Evolutionary conservation across 805 yeast species (phyloP).

Genomic region (Candida ficus): DNA sequence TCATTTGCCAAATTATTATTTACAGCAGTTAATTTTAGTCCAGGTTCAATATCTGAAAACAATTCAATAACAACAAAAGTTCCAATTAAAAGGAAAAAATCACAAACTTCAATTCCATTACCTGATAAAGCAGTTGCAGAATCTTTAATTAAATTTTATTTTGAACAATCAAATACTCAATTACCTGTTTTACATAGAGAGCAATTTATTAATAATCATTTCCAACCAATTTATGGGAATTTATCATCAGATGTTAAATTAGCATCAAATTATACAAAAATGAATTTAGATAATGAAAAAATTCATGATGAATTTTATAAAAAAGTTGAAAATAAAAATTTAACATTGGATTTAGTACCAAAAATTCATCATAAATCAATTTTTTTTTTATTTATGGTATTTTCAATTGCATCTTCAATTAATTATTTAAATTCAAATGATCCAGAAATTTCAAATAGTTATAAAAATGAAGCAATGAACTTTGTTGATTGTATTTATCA

Average conservation of each 20-base stretch:
- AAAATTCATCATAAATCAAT: slow-evolving; percentile 44
- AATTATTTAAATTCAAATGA: slow-evolving; percentile 60
- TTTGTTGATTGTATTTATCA: slow-evolving; percentile 53
- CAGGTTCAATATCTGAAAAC: slow-evolving; percentile 26
- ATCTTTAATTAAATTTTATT: slow-evolving; percentile 55
- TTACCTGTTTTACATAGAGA: slow-evolving; percentile 82
- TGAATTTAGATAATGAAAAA: slow-evolving; percentile 31
- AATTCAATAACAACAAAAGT: slow-evolving; percentile 25
- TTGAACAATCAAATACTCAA: slow-evolving; percentile 78
- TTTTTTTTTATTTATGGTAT: slow-evolving; percentile 68
- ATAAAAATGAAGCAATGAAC: slow-evolving; percentile 58
- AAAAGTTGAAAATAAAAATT: slow-evolving; percentile 1
- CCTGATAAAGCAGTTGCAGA: slow-evolving; percentile 74
- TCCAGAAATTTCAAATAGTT: slow-evolving; percentile 61
- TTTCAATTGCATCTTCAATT: slow-evolving; percentile 77
- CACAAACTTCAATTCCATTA: slow-evolving; percentile 35
- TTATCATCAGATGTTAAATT: slow-evolving; percentile 48
- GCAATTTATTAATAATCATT: slow-evolving; percentile 58
- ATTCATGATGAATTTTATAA: slow-evolving; percentile 18
- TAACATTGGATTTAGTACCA: slow-evolving; percentile 41
- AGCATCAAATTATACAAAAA: slow-evolving; percentile 52
- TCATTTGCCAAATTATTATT: slow-evolving; percentile 74
- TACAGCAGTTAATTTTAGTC: slow-evolving; percentile 66
- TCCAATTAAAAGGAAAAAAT: slow-evolving; percentile 10
- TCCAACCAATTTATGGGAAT: slow-evolving; percentile 76